Conservation (phyloP, 2,329 filamentous ascomycete species). For the Aureobasidium zeae region DNA sequence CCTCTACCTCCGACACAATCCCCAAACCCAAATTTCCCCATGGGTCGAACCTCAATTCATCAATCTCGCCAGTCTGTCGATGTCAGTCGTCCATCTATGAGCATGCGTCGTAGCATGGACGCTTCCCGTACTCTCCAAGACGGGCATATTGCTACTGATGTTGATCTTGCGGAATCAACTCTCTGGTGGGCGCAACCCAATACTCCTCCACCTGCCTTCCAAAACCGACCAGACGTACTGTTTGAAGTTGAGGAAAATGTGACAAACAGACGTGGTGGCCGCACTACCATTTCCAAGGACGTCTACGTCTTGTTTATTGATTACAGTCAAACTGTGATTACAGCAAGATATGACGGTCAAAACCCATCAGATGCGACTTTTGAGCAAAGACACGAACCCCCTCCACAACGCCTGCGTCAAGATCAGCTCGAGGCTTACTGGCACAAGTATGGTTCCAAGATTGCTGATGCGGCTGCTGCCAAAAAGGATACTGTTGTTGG, state of each 20-base stretch:
- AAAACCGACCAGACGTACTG: constrained; percentile 73
- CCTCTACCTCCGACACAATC: constrained; percentile 31
- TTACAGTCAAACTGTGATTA: constrained; percentile 90
- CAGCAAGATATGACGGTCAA: constrained; percentile 65
- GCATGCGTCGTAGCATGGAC: constrained; percentile 61
- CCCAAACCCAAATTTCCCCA: constrained; percentile 19
- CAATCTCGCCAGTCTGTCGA: constrained; percentile 42
- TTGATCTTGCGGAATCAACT: constrained; percentile 65
- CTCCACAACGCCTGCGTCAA: constrained; percentile 72
- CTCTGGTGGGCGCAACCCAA: constrained; percentile 85
- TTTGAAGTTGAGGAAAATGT: constrained; percentile 73
- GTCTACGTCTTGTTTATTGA: constrained; percentile 87
- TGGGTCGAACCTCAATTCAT: constrained; percentile 26
- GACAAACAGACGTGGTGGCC: constrained; percentile 58
- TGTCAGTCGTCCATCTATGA: constrained; percentile 43
- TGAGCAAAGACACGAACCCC: constrained; percentile 78
- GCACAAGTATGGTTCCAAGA: constrained; percentile 66
- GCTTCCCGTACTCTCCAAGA: constrained; percentile 59
- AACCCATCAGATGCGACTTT: constrained; percentile 64
- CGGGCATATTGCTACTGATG: constrained; percentile 77
- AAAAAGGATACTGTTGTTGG: constrained; percentile 75
- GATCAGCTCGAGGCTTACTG: constrained; percentile 88
- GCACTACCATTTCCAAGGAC: constrained; percentile 64
- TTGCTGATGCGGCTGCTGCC: constrained; percentile 58
- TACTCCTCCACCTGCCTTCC: constrained; percentile 69